A percentile compares a stretch with the other conserved stretches of the same genome.
phyloP scores from a whole-genome alignment of 2,329 filamentous ascomycete genomes.

The Talaromyces sp. region DNA sequence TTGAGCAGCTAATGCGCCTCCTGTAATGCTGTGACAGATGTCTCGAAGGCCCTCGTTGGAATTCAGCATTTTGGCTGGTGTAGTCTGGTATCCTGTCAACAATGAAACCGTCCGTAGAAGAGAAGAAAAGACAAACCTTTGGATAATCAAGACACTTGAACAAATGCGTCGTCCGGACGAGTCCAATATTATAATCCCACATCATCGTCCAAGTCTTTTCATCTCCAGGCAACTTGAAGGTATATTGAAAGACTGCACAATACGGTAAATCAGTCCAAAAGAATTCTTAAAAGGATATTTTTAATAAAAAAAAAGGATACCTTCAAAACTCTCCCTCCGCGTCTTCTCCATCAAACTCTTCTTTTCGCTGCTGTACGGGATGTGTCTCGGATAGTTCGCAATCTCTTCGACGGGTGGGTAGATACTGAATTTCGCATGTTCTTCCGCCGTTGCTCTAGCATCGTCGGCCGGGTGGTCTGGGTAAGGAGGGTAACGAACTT shows the following conservation, averaged over 20 bases:
- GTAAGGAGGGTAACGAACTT: constrained; percentile 69
- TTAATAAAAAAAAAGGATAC: constrained; percentile 46
- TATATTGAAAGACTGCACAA: constrained; percentile 58
- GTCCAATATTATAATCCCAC: constrained; percentile 96
- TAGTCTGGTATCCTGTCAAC: constrained; percentile 58
- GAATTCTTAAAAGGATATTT: no score
- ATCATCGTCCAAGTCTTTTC: constrained; percentile 70
- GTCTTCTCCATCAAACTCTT: constrained; percentile 84
- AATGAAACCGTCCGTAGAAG: neutral
- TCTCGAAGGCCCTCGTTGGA: constrained; percentile 77
- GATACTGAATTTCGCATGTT: constrained; percentile 63
- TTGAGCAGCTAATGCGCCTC: constrained; percentile 84
- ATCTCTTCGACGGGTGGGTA: constrained; percentile 59
- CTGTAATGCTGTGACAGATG: constrained; percentile 93
- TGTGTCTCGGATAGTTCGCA: constrained; percentile 63
- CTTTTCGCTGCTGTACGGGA: constrained; percentile 93
- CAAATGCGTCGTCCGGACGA: constrained; percentile 89
- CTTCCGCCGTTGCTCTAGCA: constrained; percentile 44
- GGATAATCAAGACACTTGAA: constrained; percentile 86
- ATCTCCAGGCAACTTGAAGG: constrained; percentile 67
- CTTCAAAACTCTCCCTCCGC: constrained; percentile 81
- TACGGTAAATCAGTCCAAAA: neutral
- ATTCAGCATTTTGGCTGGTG: constrained; percentile 76
- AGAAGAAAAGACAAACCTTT: constrained; percentile 58
- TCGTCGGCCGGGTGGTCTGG: constrained; percentile 60